phyloP scores from a whole-genome alignment of 345 rosid species.

The Cardiospermum halicacabum region DNA sequence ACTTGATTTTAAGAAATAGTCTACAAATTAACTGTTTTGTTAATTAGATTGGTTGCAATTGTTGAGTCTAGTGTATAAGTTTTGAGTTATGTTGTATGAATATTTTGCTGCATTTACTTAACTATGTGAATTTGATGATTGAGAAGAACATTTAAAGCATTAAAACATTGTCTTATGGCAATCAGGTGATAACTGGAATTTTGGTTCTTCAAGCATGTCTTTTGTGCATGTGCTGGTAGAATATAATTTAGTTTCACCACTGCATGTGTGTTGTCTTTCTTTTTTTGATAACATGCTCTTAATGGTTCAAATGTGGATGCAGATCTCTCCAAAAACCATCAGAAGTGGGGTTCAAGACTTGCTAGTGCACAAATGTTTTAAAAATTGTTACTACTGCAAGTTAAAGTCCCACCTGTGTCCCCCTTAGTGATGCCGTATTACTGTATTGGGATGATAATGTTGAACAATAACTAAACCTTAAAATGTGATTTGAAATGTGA shows the following conservation, averaged over 20 bases:
- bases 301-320: too few relatives aligned
- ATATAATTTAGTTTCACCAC: neutral
- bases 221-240: neutral
- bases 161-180: neutral
- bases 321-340: neutral
- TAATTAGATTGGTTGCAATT: neutral
- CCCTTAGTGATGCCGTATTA: neutral
- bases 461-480: neutral
- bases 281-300: neutral
- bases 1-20: constrained; percentile 3
- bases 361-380: neutral
- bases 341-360: neutral
- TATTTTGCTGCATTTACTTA: neutral
- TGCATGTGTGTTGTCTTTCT: neutral
- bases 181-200: neutral
- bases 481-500: neutral
- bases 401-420: neutral
- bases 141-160: neutral
- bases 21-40: neutral
- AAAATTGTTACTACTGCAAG: neutral
- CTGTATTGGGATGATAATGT: neutral
- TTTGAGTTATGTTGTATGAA: neutral
- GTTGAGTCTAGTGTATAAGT: neutral
- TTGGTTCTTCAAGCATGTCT: neutral
- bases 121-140: neutral